A percentile compares a stretch with the other conserved stretches of the same genome.
phyloP scores from a whole-genome alignment of 73 alveolate genomes.

The Paraurostyla sp. region DNA sequence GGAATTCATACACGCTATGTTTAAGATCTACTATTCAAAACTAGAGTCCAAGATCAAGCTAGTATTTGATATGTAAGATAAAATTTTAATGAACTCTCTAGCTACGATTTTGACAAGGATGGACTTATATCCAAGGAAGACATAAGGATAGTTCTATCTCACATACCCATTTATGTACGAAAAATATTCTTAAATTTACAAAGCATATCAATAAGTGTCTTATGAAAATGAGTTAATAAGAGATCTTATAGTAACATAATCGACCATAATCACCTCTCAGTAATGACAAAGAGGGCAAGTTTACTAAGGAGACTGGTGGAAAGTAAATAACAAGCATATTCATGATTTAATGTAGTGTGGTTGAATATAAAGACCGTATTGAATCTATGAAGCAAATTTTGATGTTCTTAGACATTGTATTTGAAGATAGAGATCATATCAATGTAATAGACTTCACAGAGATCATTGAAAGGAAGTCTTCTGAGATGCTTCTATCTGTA shows the following conservation, averaged over 20 bases:
- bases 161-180: slow-evolving; percentile 75
- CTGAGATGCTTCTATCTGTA: slow-evolving; percentile 71
- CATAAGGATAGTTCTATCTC: slow-evolving; percentile 82
- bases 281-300: slow-evolving; percentile 4
- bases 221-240: not conserved
- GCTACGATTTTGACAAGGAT: slow-evolving; percentile 87
- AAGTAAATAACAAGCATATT: not conserved
- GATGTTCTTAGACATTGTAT: slow-evolving; percentile 35
- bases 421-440: slow-evolving; percentile 47
- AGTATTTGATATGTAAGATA: slow-evolving; percentile 69
- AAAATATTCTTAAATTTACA: not conserved
- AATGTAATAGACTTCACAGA: slow-evolving; percentile 61
- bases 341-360: not conserved
- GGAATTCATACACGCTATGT: slow-evolving; percentile 72
- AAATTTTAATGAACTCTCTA: not conserved
- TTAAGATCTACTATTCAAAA: slow-evolving; percentile 70
- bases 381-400: slow-evolving; percentile 64
- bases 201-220: slow-evolving; percentile 13
- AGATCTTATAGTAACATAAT: no score
- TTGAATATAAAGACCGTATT: slow-evolving; percentile 61
- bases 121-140: slow-evolving; percentile 86
- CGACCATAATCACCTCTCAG: no score
- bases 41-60: slow-evolving; percentile 71
- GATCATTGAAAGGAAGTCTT: slow-evolving; percentile 60
- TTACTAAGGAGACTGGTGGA: slow-evolving; percentile 41